A percentile compares a stretch with the other conserved stretches of the same genome.
Conservation (phyloP, 2,329 filamentous ascomycete genomes). For the Didymella lethalis region DNA sequence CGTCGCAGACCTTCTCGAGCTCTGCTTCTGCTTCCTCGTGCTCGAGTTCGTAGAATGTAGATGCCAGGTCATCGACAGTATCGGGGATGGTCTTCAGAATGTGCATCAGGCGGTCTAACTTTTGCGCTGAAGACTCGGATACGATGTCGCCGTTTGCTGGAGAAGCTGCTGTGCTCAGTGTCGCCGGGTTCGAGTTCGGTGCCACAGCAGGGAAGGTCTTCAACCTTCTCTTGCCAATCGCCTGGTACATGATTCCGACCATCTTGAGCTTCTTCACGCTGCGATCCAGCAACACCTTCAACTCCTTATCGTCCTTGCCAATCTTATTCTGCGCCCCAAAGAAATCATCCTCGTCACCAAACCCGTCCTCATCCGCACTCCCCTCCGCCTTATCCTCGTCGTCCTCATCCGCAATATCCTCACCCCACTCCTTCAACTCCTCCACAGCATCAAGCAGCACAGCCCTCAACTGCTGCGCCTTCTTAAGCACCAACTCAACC, state of each 20-base stretch:
- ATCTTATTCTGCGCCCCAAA: constrained; percentile 70
- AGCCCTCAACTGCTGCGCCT: constrained; percentile 76
- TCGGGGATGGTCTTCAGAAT: constrained; percentile 69
- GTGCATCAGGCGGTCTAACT: constrained; percentile 64
- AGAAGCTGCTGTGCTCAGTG: neutral
- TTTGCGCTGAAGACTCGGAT: constrained; percentile 31
- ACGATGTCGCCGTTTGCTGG: constrained; percentile 18
- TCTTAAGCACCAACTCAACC: constrained; percentile 72
- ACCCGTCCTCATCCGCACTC: constrained; percentile 49
- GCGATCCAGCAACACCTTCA: constrained; percentile 71
- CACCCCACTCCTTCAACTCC: constrained; percentile 88
- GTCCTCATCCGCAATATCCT: constrained; percentile 68
- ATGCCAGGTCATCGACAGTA: constrained; percentile 73
- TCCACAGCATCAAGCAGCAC: constrained; percentile 82
- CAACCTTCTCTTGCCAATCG: constrained; percentile 73
- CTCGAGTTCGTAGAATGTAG: constrained; percentile 75
- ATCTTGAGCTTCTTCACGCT: constrained; percentile 72
- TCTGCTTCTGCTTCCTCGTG: constrained; percentile 64
- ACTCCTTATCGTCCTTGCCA: constrained; percentile 66
- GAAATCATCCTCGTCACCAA: constrained; percentile 65
- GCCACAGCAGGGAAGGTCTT: constrained; percentile 55
- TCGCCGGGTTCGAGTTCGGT: constrained; percentile 2
- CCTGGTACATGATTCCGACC: constrained; percentile 72
- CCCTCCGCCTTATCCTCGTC: constrained; percentile 52
- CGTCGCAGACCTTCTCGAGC: constrained; percentile 67